Evolutionary conservation across 371 early-diverging fungal species (phyloP).

Genomic region (Dichotomocladium elegans): DNA sequence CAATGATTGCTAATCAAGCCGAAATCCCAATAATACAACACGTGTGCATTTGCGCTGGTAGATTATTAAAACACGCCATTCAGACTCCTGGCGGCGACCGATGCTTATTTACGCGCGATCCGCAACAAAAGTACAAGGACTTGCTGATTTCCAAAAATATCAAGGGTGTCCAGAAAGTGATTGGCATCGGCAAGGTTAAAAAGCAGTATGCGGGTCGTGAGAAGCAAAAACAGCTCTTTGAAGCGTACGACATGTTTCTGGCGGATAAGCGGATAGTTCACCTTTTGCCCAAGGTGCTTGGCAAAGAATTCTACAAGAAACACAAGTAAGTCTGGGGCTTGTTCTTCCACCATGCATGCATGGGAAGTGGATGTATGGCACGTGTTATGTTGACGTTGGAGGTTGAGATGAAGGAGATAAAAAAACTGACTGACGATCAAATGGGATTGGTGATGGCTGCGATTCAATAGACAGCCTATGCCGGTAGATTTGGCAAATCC

Average conservation of each 20-base stretch:
- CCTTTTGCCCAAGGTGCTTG: conserved; percentile 76
- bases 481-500: conserved; percentile 68
- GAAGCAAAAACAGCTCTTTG: conserved; percentile 67
- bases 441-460: background rate
- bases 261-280: conserved; percentile 78
- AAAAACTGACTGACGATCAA: background rate
- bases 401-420: too few species aligned
- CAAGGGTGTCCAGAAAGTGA: conserved; percentile 63
- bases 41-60: conserved; percentile 3
- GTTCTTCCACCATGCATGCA: too few species aligned
- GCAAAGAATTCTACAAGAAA: conserved; percentile 81
- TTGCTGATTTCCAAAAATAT: conserved; percentile 58
- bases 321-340: conserved; percentile 62
- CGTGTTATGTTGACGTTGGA: too few species aligned
- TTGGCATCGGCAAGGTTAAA: conserved; percentile 77
- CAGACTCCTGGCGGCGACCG: conserved; percentile 43
- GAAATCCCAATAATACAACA: background rate
- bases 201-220: conserved; percentile 74
- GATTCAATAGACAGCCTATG: conserved; percentile 71
- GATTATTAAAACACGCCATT: conserved; percentile 38
- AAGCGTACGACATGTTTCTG: conserved; percentile 78
- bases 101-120: conserved; percentile 84
- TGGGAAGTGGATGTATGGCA: too few species aligned
- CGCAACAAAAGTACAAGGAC: conserved; percentile 73
- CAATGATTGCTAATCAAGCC: background rate